These are phyloP conservation scores for Rhexocercosporidium sp. DNA, from an alignment of 2,329 filamentous ascomycete species.

Conservation along the genomic window DNA sequence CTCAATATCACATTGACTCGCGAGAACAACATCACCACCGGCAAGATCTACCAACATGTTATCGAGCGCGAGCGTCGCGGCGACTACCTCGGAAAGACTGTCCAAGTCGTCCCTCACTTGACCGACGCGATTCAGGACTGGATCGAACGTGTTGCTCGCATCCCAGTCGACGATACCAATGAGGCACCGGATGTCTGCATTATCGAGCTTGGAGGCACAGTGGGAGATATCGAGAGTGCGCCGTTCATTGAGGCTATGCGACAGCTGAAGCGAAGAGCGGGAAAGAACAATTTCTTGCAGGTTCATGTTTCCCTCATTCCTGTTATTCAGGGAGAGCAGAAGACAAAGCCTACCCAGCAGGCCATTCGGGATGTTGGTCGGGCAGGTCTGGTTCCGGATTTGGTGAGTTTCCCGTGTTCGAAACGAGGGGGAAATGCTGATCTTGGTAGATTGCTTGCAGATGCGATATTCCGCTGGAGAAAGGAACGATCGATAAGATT, in stretches of 20 bases:
- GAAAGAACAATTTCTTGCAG: slow-evolving; percentile 81
- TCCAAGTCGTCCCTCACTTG: slow-evolving; percentile 91
- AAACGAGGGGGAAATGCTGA: slow-evolving; percentile 13
- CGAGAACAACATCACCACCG: slow-evolving; percentile 96
- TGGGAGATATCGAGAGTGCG: slow-evolving; percentile 84
- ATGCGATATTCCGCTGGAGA: slow-evolving; percentile 77
- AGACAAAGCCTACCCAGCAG: slow-evolving; percentile 96
- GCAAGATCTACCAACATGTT: slow-evolving; percentile 92
- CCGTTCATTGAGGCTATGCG: slow-evolving; percentile 88
- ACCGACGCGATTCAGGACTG: slow-evolving; percentile 92
- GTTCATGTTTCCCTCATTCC: slow-evolving; percentile 92
- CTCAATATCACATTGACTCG: slow-evolving; percentile 80
- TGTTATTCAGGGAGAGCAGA: slow-evolving; percentile 72
- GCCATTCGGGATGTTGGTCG: slow-evolving; percentile 85
- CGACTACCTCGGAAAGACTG: slow-evolving; percentile 86
- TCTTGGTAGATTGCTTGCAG: slow-evolving; percentile 82
- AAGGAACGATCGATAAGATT: slow-evolving; percentile 81
- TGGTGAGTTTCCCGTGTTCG: slow-evolving; percentile 25
- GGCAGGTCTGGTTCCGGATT: slow-evolving; percentile 49
- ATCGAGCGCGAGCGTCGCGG: slow-evolving; percentile 62
- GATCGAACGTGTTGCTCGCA: slow-evolving; percentile 84
- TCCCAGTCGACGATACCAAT: slow-evolving; percentile 84
- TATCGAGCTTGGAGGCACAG: slow-evolving; percentile 72
- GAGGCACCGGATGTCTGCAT: slow-evolving; percentile 92
- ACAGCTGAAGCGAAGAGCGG: slow-evolving; percentile 75